Evolutionary conservation across 2,329 filamentous ascomycete genomes (phyloP).

Genomic region (Botrytis squamosa): DNA sequence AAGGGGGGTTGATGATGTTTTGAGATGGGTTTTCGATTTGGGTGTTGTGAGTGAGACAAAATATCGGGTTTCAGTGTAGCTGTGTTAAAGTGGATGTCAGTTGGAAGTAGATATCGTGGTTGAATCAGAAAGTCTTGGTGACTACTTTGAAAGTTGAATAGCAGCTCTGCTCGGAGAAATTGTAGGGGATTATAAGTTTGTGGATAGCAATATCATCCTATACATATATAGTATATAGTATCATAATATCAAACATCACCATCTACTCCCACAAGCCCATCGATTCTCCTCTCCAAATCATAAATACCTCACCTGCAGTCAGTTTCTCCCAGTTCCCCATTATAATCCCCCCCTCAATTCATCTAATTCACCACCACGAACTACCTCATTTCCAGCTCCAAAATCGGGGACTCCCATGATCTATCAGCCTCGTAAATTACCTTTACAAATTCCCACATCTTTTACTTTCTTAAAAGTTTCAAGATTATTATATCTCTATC

Average conservation of each 20-base stretch:
- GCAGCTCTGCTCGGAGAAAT: accelerated
- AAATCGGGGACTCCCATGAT: background rate
- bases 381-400: background rate
- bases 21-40: background rate
- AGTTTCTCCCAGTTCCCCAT: too few species aligned
- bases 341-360: accelerated
- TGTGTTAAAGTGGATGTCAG: background rate
- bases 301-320: too few species aligned
- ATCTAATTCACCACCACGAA: background rate
- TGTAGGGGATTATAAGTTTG: too few species aligned
- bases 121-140: background rate
- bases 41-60: background rate
- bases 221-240: too few species aligned
- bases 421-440: background rate
- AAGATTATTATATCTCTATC: background rate
- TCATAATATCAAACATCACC: too few species aligned
- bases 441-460: background rate
- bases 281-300: too few species aligned
- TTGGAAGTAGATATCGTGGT: accelerated
- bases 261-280: too few species aligned
- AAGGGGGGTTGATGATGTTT: background rate
- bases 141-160: background rate
- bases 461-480: background rate
- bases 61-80: background rate
- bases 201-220: too few species aligned